Evolutionary conservation across 2,329 filamentous ascomycete species (phyloP).

Genomic region (Cordyceps javanica): DNA sequence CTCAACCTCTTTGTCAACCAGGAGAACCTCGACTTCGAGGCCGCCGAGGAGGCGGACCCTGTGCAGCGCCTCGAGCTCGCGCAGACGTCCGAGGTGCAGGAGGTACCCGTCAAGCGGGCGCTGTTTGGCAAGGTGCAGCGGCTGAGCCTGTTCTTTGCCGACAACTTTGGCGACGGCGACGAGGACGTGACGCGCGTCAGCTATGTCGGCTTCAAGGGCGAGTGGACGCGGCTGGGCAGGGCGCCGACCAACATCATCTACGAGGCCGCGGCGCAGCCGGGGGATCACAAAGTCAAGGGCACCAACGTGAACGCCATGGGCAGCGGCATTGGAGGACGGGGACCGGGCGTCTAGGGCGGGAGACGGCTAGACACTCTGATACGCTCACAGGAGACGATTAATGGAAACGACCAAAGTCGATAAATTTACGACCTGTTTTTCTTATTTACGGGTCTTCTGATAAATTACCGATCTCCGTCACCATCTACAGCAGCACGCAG

Average conservation of each 20-base stretch:
- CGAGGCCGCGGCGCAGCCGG: conserved; percentile 87
- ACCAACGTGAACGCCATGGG: conserved; percentile 49
- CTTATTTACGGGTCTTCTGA: no score
- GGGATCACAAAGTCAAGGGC: conserved; percentile 69
- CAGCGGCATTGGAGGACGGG: conserved; percentile 42
- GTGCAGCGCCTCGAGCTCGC: conserved; percentile 74
- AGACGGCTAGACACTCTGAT: no score
- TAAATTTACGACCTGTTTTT: no score
- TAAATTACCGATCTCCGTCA: no score
- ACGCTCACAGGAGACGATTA: no score
- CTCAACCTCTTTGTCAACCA: conserved; percentile 85
- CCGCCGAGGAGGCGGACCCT: conserved; percentile 61
- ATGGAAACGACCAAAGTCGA: no score
- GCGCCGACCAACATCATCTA: conserved; percentile 78
- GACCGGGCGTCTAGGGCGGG: conserved; percentile 22
- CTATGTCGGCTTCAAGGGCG: conserved; percentile 89
- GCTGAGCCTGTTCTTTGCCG: conserved; percentile 80
- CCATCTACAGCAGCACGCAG: no score
- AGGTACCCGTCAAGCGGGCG: conserved; percentile 81
- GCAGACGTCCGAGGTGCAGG: conserved; percentile 75
- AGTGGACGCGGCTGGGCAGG: conserved; percentile 77
- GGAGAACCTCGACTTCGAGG: conserved; percentile 77
- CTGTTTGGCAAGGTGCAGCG: conserved; percentile 81
- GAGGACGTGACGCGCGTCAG: conserved; percentile 73
- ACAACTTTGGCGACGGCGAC: conserved; percentile 78